phyloP scores from a whole-genome alignment of 1,139 yeast genomes.

The Hyphopichia buzzinii region DNA sequence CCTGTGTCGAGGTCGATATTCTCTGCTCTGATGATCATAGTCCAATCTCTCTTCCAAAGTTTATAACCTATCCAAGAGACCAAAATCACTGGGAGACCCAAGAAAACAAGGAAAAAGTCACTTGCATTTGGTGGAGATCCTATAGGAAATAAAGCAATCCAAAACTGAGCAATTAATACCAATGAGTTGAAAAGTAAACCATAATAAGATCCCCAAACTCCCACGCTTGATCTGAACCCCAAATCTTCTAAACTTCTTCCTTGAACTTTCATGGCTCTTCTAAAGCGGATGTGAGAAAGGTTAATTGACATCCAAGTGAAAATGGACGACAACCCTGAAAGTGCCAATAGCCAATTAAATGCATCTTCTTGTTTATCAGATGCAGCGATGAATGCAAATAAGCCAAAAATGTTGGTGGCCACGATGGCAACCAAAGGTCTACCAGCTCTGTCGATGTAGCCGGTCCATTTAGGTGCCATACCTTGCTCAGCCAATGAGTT shows the following conservation, averaged over 20 bases:
- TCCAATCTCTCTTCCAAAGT: slow-evolving; percentile 23
- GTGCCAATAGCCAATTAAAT: slow-evolving; percentile 36
- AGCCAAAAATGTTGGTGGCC: slow-evolving; percentile 25
- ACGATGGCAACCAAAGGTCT: slow-evolving; percentile 29
- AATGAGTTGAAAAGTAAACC: slow-evolving; percentile 21
- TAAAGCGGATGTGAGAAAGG: slow-evolving; percentile 23
- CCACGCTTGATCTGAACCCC: slow-evolving; percentile 24
- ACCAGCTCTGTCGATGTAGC: slow-evolving; percentile 25
- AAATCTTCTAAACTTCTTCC: slow-evolving; percentile 25
- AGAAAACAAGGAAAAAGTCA: slow-evolving; percentile 22
- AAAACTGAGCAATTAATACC: slow-evolving; percentile 29
- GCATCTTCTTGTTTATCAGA: slow-evolving; percentile 24
- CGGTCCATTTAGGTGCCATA: slow-evolving; percentile 30
- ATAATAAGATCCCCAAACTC: slow-evolving; percentile 22
- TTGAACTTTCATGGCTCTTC: slow-evolving; percentile 29
- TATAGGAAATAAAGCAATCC: slow-evolving; percentile 28
- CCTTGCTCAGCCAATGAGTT: slow-evolving; percentile 31
- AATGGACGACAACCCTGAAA: slow-evolving; percentile 36
- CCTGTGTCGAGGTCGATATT: slow-evolving; percentile 31
- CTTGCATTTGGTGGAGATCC: slow-evolving; percentile 20
- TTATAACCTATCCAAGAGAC: slow-evolving; percentile 24
- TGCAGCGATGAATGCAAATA: slow-evolving; percentile 28
- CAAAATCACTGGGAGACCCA: slow-evolving; percentile 24
- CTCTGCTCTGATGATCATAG: slow-evolving; percentile 19
- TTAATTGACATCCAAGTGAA: slow-evolving; percentile 34